Evolutionary conservation across 306 rosid genomes (phyloP).

Genomic region (Fragaria iinumae): DNA sequence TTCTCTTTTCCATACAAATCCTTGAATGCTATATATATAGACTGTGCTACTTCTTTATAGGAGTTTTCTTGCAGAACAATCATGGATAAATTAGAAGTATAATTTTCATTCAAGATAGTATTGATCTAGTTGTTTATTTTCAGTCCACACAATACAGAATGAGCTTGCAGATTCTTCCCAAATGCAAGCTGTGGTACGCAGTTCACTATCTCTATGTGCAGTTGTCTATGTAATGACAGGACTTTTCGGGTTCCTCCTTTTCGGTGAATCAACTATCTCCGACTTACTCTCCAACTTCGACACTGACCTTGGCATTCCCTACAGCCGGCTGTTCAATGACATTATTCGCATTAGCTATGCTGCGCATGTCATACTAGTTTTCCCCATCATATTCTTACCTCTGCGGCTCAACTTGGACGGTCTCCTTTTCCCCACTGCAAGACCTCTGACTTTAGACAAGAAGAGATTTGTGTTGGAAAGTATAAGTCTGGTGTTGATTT

Average conservation of each 20-base stretch:
- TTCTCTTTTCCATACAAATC: not conserved
- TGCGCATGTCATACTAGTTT: conserved; percentile 36
- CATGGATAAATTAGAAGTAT: not conserved
- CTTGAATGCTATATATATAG: not conserved
- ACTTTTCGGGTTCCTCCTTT: conserved; percentile 43
- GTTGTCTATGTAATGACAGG: conserved; percentile 38
- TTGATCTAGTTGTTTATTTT: conserved; percentile 10
- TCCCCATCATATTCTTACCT: conserved; percentile 38
- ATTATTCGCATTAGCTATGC: conserved; percentile 35
- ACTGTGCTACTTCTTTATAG: not conserved
- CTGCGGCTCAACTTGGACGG: conserved; percentile 43
- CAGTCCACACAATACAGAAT: conserved; percentile 45
- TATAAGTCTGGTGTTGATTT: conserved; percentile 12
- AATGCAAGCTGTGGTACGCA: conserved; percentile 26
- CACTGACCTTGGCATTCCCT: conserved; percentile 34
- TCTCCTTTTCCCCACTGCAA: conserved; percentile 37
- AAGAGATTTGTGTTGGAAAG: conserved; percentile 31
- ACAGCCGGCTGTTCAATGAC: conserved; percentile 29
- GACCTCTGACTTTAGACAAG: conserved; percentile 32
- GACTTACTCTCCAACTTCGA: conserved; percentile 50
- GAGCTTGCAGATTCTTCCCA: conserved; percentile 33
- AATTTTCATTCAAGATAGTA: not conserved
- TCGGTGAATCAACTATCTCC: conserved; percentile 35
- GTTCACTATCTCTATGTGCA: conserved; percentile 36
- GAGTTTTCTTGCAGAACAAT: not conserved